Evolutionary conservation across 495 filamentous ascomycete genomes (phyloP).

Genomic region (Parachaetomium inaequale): DNA sequence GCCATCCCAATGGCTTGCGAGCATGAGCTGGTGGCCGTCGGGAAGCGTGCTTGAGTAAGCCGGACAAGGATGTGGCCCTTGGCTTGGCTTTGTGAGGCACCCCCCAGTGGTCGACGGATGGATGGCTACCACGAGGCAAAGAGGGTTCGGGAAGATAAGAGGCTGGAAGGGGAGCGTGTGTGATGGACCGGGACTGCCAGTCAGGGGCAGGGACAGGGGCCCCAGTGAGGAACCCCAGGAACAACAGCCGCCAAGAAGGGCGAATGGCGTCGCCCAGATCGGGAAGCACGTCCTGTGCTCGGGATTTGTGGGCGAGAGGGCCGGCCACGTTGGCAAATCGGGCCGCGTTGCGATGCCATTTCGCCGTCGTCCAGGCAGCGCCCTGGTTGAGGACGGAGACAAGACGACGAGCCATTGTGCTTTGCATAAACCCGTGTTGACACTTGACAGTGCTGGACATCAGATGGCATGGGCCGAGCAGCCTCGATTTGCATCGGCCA

Average conservation of each 20-base stretch:
- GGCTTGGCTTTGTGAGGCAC: slow-evolving; percentile 2
- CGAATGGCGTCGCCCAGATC: slow-evolving; percentile 27
- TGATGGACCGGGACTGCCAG: slow-evolving; percentile 32
- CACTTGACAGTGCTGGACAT: neutral
- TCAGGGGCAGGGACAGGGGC: slow-evolving; percentile 30
- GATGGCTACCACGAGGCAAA: slow-evolving; percentile 36
- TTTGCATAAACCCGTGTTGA: neutral
- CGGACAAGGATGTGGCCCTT: slow-evolving; percentile 3
- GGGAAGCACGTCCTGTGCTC: slow-evolving; percentile 15
- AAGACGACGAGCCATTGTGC: neutral
- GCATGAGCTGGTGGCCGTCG: neutral
- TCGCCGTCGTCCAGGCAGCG: neutral
- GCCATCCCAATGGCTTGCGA: neutral
- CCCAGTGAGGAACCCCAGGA: slow-evolving; percentile 13
- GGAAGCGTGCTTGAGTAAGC: slow-evolving; percentile 14
- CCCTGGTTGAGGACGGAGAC: neutral
- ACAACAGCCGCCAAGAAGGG: slow-evolving; percentile 25
- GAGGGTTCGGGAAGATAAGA: slow-evolving; percentile 42
- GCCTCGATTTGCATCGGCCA: slow-evolving; percentile 9
- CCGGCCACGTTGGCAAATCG: slow-evolving; percentile 11
- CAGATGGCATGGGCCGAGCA: neutral
- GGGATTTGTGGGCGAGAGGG: slow-evolving; percentile 9
- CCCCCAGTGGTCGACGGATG: slow-evolving; percentile 21
- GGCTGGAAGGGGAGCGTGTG: slow-evolving; percentile 19
- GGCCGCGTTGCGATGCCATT: slow-evolving; percentile 9